phyloP scores from a whole-genome alignment of 2,329 filamentous ascomycete species.

The Pochonia chlamydosporia region DNA sequence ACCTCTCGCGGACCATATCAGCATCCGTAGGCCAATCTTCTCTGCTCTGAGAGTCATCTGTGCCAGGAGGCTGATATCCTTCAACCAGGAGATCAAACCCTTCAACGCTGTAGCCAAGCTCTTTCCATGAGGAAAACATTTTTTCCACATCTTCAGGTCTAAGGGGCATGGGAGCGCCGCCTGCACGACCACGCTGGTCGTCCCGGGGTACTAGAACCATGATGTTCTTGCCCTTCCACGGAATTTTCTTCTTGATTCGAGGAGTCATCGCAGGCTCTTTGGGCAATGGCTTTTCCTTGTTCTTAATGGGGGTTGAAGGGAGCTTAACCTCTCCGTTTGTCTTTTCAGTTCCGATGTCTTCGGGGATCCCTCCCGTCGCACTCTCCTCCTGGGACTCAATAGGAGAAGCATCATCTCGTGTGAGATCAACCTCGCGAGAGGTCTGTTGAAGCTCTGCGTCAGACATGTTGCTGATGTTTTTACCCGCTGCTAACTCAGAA shows the following conservation, averaged over 20 bases:
- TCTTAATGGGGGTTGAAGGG: slow-evolving; percentile 30
- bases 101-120: slow-evolving; percentile 61
- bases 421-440: slow-evolving; percentile 2
- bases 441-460: slow-evolving; percentile 16
- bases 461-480: slow-evolving; percentile 23
- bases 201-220: slow-evolving; percentile 64
- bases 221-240: slow-evolving; percentile 71
- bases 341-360: not conserved
- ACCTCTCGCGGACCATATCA: slow-evolving; percentile 52
- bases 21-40: slow-evolving; percentile 60
- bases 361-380: not conserved
- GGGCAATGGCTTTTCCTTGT: slow-evolving; percentile 28
- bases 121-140: slow-evolving; percentile 61
- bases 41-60: slow-evolving; percentile 56
- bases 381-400: slow-evolving; percentile 1
- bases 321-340: slow-evolving; percentile 22
- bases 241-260: slow-evolving; percentile 64
- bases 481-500: not conserved
- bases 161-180: slow-evolving; percentile 49
- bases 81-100: slow-evolving; percentile 63
- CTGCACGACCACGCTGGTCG: slow-evolving; percentile 56
- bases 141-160: slow-evolving; percentile 48
- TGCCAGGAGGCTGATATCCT: slow-evolving; percentile 28
- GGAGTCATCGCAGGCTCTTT: slow-evolving; percentile 41
- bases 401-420: slow-evolving; percentile 13